phyloP scores from a whole-genome alignment of 805 yeast species.

The Myxozyma neotropica region DNA sequence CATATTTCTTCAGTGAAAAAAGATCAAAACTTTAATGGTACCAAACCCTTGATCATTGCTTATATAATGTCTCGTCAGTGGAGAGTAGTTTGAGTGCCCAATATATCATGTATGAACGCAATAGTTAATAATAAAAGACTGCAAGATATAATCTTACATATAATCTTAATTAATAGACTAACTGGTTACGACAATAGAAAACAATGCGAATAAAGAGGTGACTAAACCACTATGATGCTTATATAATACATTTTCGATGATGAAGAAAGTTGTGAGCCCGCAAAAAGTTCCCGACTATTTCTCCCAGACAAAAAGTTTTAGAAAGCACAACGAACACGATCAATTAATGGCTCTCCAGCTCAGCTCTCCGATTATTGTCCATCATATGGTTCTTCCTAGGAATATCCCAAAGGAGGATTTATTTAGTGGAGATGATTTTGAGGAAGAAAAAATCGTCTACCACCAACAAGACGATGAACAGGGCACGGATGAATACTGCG shows the following conservation, averaged over 20 bases:
- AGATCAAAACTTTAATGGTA: neutral
- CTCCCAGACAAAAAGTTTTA: neutral
- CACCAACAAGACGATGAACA: neutral
- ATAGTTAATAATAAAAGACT: too few species aligned
- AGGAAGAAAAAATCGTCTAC: neutral
- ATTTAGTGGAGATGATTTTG: neutral
- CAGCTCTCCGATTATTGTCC: neutral
- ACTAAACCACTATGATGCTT: too few species aligned
- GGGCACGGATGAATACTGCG: neutral
- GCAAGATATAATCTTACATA: too few species aligned
- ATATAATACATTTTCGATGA: too few species aligned
- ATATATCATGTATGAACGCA: too few species aligned
- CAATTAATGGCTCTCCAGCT: neutral
- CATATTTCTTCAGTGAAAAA: neutral
- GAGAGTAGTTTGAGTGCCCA: too few species aligned
- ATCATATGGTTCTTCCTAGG: neutral
- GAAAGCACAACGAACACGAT: neutral
- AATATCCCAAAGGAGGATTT: neutral
- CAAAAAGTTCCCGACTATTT: neutral
- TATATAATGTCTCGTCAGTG: too few species aligned
- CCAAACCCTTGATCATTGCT: neutral
- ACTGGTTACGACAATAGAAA: too few species aligned
- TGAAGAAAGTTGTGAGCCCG: conserved; percentile 8
- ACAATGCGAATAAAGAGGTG: too few species aligned
- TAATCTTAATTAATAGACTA: too few species aligned